phyloP scores from a whole-genome alignment of 805 yeast species.

The Kurtzmaniella fragi region DNA sequence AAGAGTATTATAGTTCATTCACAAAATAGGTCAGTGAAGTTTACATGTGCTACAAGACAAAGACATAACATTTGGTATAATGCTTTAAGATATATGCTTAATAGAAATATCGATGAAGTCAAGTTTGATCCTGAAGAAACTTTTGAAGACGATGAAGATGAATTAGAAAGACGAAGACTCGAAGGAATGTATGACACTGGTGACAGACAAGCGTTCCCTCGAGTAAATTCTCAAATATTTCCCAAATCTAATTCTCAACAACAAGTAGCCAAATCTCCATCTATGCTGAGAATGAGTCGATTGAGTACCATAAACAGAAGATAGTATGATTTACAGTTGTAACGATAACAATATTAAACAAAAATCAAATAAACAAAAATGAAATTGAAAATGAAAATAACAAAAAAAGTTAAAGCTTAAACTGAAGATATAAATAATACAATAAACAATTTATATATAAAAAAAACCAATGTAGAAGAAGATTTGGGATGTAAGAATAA shows the following conservation, averaged over 20 bases:
- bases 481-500: too few relatives aligned
- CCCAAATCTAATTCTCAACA: conserved; percentile 12
- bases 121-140: conserved; percentile 31
- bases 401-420: too few relatives aligned
- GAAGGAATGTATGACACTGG: conserved; percentile 10
- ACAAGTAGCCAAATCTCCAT: conserved; percentile 9
- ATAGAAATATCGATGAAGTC: conserved; percentile 57
- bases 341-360: too few relatives aligned
- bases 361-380: neutral
- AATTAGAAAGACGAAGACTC: conserved; percentile 1
- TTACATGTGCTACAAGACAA: conserved; percentile 83
- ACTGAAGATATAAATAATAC: too few relatives aligned
- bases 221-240: conserved; percentile 6
- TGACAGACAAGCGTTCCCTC: conserved; percentile 19
- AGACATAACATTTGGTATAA: conserved; percentile 91
- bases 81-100: conserved; percentile 70
- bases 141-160: conserved; percentile 11
- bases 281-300: conserved; percentile 12
- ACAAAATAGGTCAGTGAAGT: conserved; percentile 57
- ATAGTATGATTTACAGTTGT: neutral
- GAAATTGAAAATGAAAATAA: neutral
- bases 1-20: conserved; percentile 78
- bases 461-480: too few relatives aligned
- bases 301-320: conserved; percentile 13
- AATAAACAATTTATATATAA: too few relatives aligned